Base-by-base conservation (phyloP, 148 eudicot species). In the Nyssa sinensis region DNA sequence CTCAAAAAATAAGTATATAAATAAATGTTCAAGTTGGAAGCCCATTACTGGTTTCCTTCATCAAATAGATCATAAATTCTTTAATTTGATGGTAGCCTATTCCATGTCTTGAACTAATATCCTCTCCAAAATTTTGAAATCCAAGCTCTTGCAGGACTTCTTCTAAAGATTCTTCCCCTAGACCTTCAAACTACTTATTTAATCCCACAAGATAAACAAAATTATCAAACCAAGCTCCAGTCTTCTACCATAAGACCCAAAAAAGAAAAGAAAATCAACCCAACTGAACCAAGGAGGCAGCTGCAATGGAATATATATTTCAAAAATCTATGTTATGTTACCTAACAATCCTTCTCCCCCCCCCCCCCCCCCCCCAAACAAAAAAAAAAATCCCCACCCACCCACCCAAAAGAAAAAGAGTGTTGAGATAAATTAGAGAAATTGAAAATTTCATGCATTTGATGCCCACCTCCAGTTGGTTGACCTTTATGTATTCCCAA, bases 381-480 rank as follows among this genome's bases (percentile, higher is more conserved):
- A n/a, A n/a, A n/a, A n/a, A n/a, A n/a, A n/a, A n/a, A n/a, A n/a
- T n/a, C n/a, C n/a, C n/a, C n/a, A n/a, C n/a, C n/a, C n/a, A n/a
- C n/a, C n/a, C n/a, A n/a, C n/a, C n/a, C n/a, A n/a, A n/a, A n/a
- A n/a, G n/a, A n/a, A n/a, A n/a, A n/a, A n/a, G n/a, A n/a, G n/a
- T n/a, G n/a, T n/a, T n/a, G n/a, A 41, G 31, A 8, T 16, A 35
- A 25, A 28, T 19, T 14, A 67, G 9, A 23, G 13, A 64, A 11
- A 64, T 79, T 67, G 69, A 24, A 55, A 86, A 69, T 34, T n/a
- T 79, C 67, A 77, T 41, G n/a, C 6, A 55, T 28, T 19, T 17
- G 10, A 41, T 62, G 74, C 86, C 55, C 19, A 90, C 89, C 95
- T 86, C 92, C 70, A 90, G 88, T 61, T 82, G 74, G 83, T 86